These are phyloP conservation scores for Oehlia diaphana DNA, from an alignment of 192 early-diverging fungal species.

Conservation along the genomic window DNA sequence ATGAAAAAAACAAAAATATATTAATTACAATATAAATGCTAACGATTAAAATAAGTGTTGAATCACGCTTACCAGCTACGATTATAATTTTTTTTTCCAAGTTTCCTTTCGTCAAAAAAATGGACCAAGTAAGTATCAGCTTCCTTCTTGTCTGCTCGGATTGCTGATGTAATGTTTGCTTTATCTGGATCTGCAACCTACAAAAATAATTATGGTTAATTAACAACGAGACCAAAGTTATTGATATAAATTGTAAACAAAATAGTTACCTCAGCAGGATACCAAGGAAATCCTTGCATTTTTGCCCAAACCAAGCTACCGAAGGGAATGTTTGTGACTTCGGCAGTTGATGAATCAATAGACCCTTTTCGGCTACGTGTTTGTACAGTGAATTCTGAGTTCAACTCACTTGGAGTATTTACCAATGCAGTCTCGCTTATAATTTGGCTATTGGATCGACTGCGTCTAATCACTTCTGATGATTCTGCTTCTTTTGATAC, in stretches of 20 bases:
- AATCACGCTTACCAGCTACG: conserved; percentile 21
- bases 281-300: conserved; percentile 53
- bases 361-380: conserved; percentile 4
- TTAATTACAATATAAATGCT: neutral
- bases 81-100: conserved; percentile 5
- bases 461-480: neutral
- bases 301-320: conserved; percentile 54
- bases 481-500: neutral
- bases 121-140: conserved; percentile 34
- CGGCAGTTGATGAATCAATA: neutral
- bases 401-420: neutral
- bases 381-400: neutral
- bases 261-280: conserved; percentile 49
- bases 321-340: conserved; percentile 1
- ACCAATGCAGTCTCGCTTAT: neutral
- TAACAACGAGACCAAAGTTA: neutral
- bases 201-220: neutral
- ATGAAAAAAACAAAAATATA: neutral
- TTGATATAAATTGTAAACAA: neutral
- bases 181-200: conserved; percentile 47
- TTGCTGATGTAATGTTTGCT: conserved; percentile 34
- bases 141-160: conserved; percentile 31
- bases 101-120: conserved; percentile 37
- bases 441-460: neutral
- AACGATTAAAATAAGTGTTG: neutral